Evolutionary conservation across 441 rosid genomes (phyloP).

Genomic region (Corymbia calophylla): DNA sequence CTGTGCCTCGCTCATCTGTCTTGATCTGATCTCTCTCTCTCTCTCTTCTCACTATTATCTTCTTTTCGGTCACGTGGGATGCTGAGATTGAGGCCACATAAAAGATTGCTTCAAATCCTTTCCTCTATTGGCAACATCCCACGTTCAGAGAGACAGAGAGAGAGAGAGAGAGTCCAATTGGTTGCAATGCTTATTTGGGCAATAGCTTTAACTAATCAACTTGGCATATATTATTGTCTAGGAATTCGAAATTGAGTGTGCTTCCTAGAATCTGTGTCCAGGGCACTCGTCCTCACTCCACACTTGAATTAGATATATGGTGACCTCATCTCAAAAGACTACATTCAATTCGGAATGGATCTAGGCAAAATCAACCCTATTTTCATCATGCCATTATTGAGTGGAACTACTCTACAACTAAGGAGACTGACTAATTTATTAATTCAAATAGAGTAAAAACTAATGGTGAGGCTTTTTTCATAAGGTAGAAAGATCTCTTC

Average conservation of each 20-base stretch:
- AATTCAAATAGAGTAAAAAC: not conserved
- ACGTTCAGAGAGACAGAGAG: not conserved
- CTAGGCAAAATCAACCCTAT: not conserved
- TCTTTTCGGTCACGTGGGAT: not conserved
- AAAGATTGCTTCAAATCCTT: not conserved
- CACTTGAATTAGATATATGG: not conserved
- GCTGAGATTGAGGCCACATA: not conserved
- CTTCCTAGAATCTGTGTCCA: not conserved
- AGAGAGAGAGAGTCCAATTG: not conserved
- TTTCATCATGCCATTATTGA: not conserved
- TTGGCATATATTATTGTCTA: not conserved
- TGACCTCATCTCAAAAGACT: not conserved
- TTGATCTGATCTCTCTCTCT: not conserved
- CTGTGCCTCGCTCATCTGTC: not conserved
- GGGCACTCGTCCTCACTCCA: not conserved
- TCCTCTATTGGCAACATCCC: not conserved
- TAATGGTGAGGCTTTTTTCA: not conserved
- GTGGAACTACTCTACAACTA: not conserved
- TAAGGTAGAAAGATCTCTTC: not conserved
- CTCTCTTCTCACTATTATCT: not conserved
- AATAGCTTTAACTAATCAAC: not conserved
- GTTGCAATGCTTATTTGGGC: not conserved
- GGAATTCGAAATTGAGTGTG: not conserved
- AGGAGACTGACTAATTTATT: not conserved
- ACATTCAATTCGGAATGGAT: not conserved